Percentiles rank a stretch among this genome's conserved stretches.
Evolutionary conservation across 2,329 filamentous ascomycete species (phyloP).

Genomic region (Claviceps fusiformis): DNA sequence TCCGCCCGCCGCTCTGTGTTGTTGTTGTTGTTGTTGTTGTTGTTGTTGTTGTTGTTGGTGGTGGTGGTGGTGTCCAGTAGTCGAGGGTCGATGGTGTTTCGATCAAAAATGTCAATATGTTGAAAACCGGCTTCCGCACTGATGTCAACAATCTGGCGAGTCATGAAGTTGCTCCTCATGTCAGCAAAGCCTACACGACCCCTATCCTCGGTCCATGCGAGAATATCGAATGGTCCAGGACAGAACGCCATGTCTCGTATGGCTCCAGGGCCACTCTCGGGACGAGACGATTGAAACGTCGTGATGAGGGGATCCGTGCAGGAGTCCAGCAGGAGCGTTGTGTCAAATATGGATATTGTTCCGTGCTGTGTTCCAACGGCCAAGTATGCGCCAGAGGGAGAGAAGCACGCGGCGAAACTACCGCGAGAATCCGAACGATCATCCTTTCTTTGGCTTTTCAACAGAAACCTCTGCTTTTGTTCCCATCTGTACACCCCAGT

Average conservation of each 20-base stretch:
- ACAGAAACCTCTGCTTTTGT: constrained; percentile 35
- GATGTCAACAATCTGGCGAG: constrained; percentile 56
- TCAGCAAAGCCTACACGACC: constrained; percentile 64
- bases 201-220: constrained; percentile 89
- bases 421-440: constrained; percentile 45
- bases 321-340: constrained; percentile 29
- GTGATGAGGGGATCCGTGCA: constrained; percentile 51
- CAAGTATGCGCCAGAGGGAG: constrained; percentile 53
- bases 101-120: constrained; percentile 42
- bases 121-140: constrained; percentile 44
- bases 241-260: constrained; percentile 88
- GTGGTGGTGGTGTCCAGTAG: constrained; percentile 38
- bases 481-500: constrained; percentile 34
- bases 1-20: constrained; percentile 27
- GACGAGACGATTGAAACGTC: constrained; percentile 64
- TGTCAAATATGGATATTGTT: constrained; percentile 62
- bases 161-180: constrained; percentile 50
- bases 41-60: too few relatives aligned
- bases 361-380: constrained; percentile 73
- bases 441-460: constrained; percentile 42
- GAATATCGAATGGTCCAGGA: constrained; percentile 74
- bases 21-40: too few relatives aligned
- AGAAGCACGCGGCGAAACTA: constrained; percentile 71
- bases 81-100: constrained; percentile 38
- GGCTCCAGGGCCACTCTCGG: constrained; percentile 58